Evolutionary conservation across 345 rosid species (phyloP).

Genomic region (Jatropha curcas): DNA sequence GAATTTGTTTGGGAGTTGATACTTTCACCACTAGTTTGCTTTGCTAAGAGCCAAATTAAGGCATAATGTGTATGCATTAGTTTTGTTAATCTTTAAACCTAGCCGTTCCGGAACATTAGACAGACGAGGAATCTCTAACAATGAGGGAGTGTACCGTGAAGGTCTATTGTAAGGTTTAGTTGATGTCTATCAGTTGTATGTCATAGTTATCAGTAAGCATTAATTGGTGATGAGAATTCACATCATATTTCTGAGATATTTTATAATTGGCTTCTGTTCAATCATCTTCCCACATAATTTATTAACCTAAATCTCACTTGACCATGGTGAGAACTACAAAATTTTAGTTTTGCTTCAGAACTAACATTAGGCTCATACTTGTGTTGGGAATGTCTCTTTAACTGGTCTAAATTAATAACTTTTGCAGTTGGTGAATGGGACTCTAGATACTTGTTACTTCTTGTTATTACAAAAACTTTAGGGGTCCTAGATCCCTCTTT

Average conservation of each 20-base stretch:
- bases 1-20: neutral
- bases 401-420: neutral
- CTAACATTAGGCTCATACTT: neutral
- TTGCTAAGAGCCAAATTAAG: neutral
- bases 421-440: neutral
- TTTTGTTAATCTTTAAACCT: too few relatives aligned
- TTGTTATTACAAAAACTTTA: neutral
- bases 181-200: neutral
- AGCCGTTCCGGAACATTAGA: too few relatives aligned
- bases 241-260: neutral
- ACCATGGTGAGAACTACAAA: neutral
- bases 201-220: neutral
- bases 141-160: neutral
- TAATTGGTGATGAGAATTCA: neutral
- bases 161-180: neutral
- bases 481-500: neutral
- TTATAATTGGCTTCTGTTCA: neutral
- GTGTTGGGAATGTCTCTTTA: neutral
- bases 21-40: neutral
- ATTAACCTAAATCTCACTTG: neutral
- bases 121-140: neutral
- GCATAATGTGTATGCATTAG: neutral
- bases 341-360: neutral
- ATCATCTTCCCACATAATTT: neutral
- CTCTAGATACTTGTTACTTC: neutral